These are phyloP conservation scores for Aspergillus carlsbadensis DNA, from an alignment of 495 filamentous ascomycete genomes.

Conservation along the genomic window DNA sequence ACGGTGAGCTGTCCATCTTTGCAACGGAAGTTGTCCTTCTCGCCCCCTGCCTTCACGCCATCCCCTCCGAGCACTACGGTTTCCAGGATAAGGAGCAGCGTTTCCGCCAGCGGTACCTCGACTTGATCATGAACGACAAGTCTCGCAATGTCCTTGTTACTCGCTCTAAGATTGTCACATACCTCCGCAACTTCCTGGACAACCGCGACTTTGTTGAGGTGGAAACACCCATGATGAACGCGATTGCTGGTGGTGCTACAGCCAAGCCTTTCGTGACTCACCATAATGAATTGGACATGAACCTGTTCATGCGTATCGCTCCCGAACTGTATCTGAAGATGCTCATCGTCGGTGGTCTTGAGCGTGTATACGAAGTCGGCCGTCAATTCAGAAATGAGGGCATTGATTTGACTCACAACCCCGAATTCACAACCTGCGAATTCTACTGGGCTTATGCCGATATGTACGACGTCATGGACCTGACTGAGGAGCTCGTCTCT, in stretches of 20 bases:
- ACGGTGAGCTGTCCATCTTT: slow-evolving; percentile 92
- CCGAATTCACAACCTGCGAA: slow-evolving; percentile 96
- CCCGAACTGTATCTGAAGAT: slow-evolving; percentile 96
- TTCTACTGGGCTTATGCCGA: slow-evolving; percentile 97
- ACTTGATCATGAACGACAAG: slow-evolving; percentile 91
- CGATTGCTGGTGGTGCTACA: slow-evolving; percentile 92
- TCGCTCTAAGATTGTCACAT: slow-evolving; percentile 79
- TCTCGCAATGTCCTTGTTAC: slow-evolving; percentile 79
- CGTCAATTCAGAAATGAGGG: slow-evolving; percentile 93
- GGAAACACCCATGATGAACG: slow-evolving; percentile 98
- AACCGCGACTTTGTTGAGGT: slow-evolving; percentile 84
- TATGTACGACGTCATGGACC: slow-evolving; percentile 85
- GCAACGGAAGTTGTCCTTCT: slow-evolving; percentile 81
- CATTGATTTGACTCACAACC: slow-evolving; percentile 96
- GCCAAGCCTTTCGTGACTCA: slow-evolving; percentile 94
- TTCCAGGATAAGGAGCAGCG: slow-evolving; percentile 93
- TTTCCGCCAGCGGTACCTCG: slow-evolving; percentile 87
- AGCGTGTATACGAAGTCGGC: slow-evolving; percentile 91
- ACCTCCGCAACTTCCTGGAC: slow-evolving; percentile 85
- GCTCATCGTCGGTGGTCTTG: slow-evolving; percentile 88
- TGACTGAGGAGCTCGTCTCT: slow-evolving; percentile 93
- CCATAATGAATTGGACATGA: slow-evolving; percentile 91
- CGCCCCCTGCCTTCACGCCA: slow-evolving; percentile 88
- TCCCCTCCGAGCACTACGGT: slow-evolving; percentile 88
- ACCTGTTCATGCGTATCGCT: slow-evolving; percentile 91